Conservation (phyloP, 495 filamentous ascomycete species). For the Penicillium crystallinum region DNA sequence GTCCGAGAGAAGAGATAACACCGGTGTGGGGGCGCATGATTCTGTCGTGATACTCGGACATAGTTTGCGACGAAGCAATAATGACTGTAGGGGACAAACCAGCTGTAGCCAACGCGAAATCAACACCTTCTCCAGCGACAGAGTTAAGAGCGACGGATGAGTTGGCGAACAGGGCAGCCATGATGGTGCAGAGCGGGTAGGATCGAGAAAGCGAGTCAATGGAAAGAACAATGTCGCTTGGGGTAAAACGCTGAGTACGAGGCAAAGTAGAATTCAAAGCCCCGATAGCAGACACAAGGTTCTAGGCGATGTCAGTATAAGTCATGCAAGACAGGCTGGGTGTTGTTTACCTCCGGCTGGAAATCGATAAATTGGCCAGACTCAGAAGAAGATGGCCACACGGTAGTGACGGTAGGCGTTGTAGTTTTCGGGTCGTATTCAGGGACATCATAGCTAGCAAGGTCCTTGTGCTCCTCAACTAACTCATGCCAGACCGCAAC, state of each 20-base stretch:
- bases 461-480: constrained; percentile 55
- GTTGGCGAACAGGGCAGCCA: constrained; percentile 78
- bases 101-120: constrained; percentile 66
- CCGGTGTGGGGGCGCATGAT: constrained; percentile 47
- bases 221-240: constrained; percentile 80
- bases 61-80: constrained; percentile 69
- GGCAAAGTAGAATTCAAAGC: constrained; percentile 74
- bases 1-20: constrained; percentile 51
- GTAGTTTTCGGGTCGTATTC: constrained; percentile 43
- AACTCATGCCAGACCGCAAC: constrained; percentile 87
- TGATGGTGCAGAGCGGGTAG: constrained; percentile 73
- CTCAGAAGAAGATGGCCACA: constrained; percentile 53
- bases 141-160: constrained; percentile 85
- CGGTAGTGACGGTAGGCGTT: constrained; percentile 50
- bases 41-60: constrained; percentile 58
- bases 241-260: constrained; percentile 60
- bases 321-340: neutral
- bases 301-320: constrained; percentile 36
- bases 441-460: constrained; percentile 45
- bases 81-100: constrained; percentile 78
- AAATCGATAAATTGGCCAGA: constrained; percentile 70
- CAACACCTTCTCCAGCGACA: constrained; percentile 63
- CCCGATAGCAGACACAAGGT: constrained; percentile 73
- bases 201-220: constrained; percentile 74
- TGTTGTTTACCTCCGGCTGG: constrained; percentile 51